A percentile compares a stretch with the other conserved stretches of the same genome.
Conservation (phyloP, 192 early-diverging fungal genomes). For the Backusella parvicylindrica region DNA sequence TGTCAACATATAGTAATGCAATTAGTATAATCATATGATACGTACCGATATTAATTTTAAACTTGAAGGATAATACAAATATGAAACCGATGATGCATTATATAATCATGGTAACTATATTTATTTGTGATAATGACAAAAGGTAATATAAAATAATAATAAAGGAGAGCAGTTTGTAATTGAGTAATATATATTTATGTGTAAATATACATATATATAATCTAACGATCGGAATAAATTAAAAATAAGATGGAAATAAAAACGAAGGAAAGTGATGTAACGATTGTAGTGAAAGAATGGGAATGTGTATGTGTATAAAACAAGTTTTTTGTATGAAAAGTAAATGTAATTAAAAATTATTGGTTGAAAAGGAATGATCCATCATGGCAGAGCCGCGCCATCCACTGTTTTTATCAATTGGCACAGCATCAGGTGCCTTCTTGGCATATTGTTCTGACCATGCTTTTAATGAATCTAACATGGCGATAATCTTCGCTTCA, state of each 20-base stretch:
- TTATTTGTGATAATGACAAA: background rate
- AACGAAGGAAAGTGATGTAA: background rate
- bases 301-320: background rate
- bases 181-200: background rate
- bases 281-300: background rate
- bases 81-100: background rate
- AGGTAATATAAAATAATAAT: background rate
- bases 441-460: constrained; percentile 24
- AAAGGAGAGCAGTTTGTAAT: background rate
- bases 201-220: background rate
- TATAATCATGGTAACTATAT: background rate
- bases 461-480: constrained; percentile 25
- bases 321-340: background rate
- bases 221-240: background rate
- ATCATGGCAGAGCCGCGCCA: constrained; percentile 5
- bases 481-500: constrained; percentile 27
- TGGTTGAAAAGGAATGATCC: background rate
- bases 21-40: too few relatives aligned
- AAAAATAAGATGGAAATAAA: background rate
- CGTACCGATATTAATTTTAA: too few relatives aligned
- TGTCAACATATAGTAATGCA: too few relatives aligned
- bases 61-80: background rate
- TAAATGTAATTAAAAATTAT: background rate
- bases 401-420: constrained; percentile 4
- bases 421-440: background rate